phyloP scores from a whole-genome alignment of 345 rosid genomes.

The Eucalyptus globulus region DNA sequence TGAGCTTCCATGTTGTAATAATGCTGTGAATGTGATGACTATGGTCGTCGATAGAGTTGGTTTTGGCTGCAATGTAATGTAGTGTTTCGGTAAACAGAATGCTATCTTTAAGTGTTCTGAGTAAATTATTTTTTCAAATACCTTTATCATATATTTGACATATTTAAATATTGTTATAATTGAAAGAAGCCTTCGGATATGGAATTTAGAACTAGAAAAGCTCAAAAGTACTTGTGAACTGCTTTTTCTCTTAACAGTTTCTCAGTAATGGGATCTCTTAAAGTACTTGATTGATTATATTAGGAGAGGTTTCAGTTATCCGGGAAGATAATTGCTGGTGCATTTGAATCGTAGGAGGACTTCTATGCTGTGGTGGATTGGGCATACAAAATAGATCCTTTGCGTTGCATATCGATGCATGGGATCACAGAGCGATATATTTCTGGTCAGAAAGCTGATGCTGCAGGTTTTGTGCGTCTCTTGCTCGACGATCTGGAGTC shows the following conservation, averaged over 20 bases:
- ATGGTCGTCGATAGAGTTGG: not conserved
- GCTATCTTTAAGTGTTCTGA: not conserved
- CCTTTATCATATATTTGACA: not conserved
- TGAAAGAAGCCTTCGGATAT: not conserved
- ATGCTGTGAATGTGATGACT: not conserved
- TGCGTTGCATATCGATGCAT: slow-evolving; percentile 98
- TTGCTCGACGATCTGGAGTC: slow-evolving; percentile 95
- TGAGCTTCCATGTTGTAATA: not conserved
- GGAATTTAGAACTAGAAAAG: not conserved
- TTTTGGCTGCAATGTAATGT: not conserved
- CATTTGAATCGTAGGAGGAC: slow-evolving; percentile 52
- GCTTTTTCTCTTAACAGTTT: not conserved
- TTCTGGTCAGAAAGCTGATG: slow-evolving; percentile 99
- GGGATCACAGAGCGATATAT: slow-evolving; percentile 95
- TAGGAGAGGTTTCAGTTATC: not conserved
- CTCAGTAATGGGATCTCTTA: not conserved
- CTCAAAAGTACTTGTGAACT: not conserved
- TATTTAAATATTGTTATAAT: not conserved
- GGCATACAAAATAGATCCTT: slow-evolving; percentile 98
- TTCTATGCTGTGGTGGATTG: slow-evolving; percentile 98
- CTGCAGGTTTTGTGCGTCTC: slow-evolving; percentile 98
- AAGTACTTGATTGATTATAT: not conserved
- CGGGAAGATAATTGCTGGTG: not conserved
- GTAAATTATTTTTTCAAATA: not conserved
- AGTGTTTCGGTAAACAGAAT: not conserved